Base-by-base conservation (phyloP, 129 eudicot genomes). In the Scalesia atractyloides region DNA sequence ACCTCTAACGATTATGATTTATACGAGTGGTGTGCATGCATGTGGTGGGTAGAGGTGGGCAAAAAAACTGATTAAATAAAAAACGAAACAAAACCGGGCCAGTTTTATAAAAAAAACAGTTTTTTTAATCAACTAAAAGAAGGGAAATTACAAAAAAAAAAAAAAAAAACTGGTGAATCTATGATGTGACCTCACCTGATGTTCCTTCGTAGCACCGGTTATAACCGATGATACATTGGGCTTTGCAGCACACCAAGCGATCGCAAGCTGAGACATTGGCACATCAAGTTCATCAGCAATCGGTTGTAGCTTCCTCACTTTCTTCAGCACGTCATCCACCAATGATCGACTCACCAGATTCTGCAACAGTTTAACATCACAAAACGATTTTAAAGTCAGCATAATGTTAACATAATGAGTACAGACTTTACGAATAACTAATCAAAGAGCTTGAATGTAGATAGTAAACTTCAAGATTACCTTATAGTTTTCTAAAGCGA, bases 181-280 rank as follows among this genome's bases (percentile, higher is more conserved):
- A 17, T 9, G 43, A 57, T 77, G 89, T 73, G 63, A 88, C 97
- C 96, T 91, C 96, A 70, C 97, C 96, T 91, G 97, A 70, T 77
- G 16, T 79, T 81, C 88, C 82, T 88, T 91, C 24, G 97, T 91
- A 79, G 97, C 97, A 43, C 97, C 97, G 64, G 97, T 91, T 22
- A 91, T 91, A 67, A 91, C 97, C 5, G 97, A 86, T 19, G 97
- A 91, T 13, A 91, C 97, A 76, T 91, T 86, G 30, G 96, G 97
- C 73, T 91, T 91, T 37, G 97, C 67, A 73, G 96, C 95, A 76
- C 97, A 91, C 97, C 97, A 91, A 57, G 97, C 97, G 69, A 91
- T 91, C 62, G 97, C 92, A 48, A 91, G 96, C 81, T 91, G 97
- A 76, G 97, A 77, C 58, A 88, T 68, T 22, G 95, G 89, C 76